phyloP scores from a whole-genome alignment of 352 stramenopile species.

The Plasmopara viticola region DNA sequence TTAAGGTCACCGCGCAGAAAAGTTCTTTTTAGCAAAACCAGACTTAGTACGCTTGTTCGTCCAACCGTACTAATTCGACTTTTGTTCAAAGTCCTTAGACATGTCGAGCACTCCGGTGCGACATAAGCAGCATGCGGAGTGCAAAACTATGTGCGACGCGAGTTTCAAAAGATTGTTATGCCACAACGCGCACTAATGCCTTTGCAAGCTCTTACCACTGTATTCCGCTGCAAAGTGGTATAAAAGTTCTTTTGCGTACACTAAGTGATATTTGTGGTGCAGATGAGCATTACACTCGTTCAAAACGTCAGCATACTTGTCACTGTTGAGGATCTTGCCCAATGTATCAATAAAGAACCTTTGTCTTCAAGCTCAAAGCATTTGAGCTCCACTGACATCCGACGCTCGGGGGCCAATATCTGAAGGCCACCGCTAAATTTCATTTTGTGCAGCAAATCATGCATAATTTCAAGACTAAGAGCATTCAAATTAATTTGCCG shows the following conservation, averaged over 20 bases:
- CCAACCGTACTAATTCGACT: constrained; percentile 34
- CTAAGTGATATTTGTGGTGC: too few relatives aligned
- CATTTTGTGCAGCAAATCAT: constrained; percentile 29
- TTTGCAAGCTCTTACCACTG: constrained; percentile 52
- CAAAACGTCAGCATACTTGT: constrained; percentile 74
- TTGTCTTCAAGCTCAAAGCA: constrained; percentile 19
- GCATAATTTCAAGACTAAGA: constrained; percentile 26
- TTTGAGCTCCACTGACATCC: constrained; percentile 86
- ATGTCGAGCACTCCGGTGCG: constrained; percentile 29
- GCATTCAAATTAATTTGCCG: constrained; percentile 36
- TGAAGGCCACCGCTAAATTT: constrained; percentile 42
- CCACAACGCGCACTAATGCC: constrained; percentile 29
- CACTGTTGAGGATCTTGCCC: constrained; percentile 33
- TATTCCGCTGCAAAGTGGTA: constrained; percentile 37
- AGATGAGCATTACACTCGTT: constrained; percentile 88
- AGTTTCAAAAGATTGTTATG: constrained; percentile 2
- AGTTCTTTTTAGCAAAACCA: constrained; percentile 13
- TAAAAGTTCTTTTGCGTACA: constrained; percentile 58
- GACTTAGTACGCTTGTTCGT: constrained; percentile 41
- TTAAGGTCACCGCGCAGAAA: constrained; percentile 21
- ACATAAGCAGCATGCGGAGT: constrained; percentile 31
- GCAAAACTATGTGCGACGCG: constrained; percentile 32
- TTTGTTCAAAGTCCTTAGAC: constrained; percentile 33
- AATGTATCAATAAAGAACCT: constrained; percentile 8
- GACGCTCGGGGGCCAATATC: constrained; percentile 82